Conservation (phyloP, 2,329 filamentous ascomycete genomes). For the Epicoccum sorghinum region DNA sequence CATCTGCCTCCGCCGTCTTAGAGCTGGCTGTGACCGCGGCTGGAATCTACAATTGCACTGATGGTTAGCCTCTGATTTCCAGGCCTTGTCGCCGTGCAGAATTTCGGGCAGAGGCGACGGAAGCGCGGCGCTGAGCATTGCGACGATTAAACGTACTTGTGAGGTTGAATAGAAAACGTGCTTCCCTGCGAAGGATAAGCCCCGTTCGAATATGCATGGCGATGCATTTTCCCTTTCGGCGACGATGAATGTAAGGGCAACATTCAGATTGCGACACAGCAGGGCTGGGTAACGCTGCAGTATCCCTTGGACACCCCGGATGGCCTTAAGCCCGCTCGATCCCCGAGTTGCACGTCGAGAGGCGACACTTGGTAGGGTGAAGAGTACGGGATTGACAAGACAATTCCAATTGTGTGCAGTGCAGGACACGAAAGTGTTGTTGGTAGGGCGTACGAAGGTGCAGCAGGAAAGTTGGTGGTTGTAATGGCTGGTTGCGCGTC, state of each 20-base stretch:
- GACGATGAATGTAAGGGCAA: slow-evolving; percentile 65
- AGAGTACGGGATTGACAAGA: slow-evolving; percentile 4
- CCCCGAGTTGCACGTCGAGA: slow-evolving; percentile 28
- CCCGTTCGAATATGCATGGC: slow-evolving; percentile 87
- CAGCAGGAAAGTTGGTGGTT: slow-evolving; percentile 13
- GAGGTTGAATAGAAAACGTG: slow-evolving; percentile 86
- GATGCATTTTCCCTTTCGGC: slow-evolving; percentile 75
- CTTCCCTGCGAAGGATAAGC: slow-evolving; percentile 70
- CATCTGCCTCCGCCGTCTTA: slow-evolving; percentile 75
- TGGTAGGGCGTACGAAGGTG: slow-evolving; percentile 11
- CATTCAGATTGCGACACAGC: slow-evolving; percentile 54
- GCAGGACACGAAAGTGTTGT: slow-evolving; percentile 8
- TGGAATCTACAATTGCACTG: slow-evolving; percentile 70
- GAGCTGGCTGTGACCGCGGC: slow-evolving; percentile 75
- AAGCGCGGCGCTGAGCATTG: slow-evolving; percentile 31
- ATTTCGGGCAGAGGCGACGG: slow-evolving; percentile 25
- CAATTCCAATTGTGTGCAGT: slow-evolving; percentile 25
- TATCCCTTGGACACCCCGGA: slow-evolving; percentile 47
- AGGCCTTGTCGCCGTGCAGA: slow-evolving; percentile 23
- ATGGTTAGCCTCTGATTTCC: slow-evolving; percentile 39
- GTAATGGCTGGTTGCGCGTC: slow-evolving; percentile 29
- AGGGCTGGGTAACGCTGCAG: slow-evolving; percentile 34
- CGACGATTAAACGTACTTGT: slow-evolving; percentile 68
- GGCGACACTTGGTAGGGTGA: slow-evolving; percentile 17
- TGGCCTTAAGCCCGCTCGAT: slow-evolving; percentile 43